Percentiles rank a stretch among this genome's conserved stretches.
Conservation (phyloP, 768 basidiomycete genomes). For the Mycena epipterygia region DNA sequence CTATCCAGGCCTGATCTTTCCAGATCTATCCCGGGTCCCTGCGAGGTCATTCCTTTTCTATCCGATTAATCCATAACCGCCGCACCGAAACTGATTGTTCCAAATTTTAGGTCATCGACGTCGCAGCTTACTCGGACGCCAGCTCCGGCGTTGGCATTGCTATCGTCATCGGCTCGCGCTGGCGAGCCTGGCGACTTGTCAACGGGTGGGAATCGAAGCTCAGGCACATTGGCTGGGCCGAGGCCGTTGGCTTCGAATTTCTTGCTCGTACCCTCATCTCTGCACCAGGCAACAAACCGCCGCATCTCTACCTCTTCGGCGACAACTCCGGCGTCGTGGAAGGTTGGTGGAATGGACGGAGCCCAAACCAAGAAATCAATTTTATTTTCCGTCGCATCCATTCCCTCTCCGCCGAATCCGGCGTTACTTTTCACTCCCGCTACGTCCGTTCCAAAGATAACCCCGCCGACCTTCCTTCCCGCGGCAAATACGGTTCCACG, state of each 20-base stretch:
- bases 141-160: conserved; percentile 37
- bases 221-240: conserved; percentile 62
- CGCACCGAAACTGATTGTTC: too few species aligned
- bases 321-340: conserved; percentile 54
- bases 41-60: neutral
- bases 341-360: conserved; percentile 49
- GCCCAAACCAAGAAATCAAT: conserved; percentile 46
- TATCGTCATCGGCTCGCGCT: conserved; percentile 28
- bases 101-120: conserved; percentile 25
- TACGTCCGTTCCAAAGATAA: too few species aligned
- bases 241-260: conserved; percentile 58
- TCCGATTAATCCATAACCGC: neutral
- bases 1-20: conserved; percentile 11
- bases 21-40: too few species aligned
- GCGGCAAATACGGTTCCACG: too few species aligned
- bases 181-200: conserved; percentile 41
- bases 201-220: conserved; percentile 46
- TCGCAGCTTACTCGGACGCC: conserved; percentile 48
- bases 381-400: conserved; percentile 44
- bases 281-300: conserved; percentile 34
- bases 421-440: conserved; percentile 30
- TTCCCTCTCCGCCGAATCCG: neutral
- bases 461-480: too few species aligned
- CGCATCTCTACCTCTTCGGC: conserved; percentile 3
- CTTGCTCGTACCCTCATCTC: conserved; percentile 44